Evolutionary conservation across 768 basidiomycete genomes (phyloP).

Genomic region (Lactarius vividus): DNA sequence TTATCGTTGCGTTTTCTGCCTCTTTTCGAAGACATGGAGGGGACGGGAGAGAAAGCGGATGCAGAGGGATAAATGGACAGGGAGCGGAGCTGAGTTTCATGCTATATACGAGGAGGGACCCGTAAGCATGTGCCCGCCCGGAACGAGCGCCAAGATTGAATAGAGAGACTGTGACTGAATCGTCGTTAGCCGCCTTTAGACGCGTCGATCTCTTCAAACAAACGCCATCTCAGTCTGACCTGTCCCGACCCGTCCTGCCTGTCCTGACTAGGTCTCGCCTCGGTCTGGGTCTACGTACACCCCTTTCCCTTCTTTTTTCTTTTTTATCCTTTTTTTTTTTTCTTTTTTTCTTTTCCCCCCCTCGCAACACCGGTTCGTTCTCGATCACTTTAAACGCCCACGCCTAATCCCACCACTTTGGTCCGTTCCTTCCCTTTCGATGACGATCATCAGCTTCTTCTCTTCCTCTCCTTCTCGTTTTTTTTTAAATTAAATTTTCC

Average conservation of each 20-base stretch:
- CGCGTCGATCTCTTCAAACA: slow-evolving; percentile 32
- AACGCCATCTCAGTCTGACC: not conserved
- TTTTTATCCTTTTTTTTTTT: not conserved
- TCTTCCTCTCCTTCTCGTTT: not conserved
- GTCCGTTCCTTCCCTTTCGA: slow-evolving; percentile 7
- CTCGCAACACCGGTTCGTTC: slow-evolving; percentile 20
- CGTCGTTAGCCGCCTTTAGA: slow-evolving; percentile 31
- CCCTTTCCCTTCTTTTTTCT: not conserved
- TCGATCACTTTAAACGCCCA: slow-evolving; percentile 21
- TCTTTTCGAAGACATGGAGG: slow-evolving; percentile 76
- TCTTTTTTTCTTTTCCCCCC: not conserved
- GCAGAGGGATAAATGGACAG: slow-evolving; percentile 36
- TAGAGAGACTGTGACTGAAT: slow-evolving; percentile 23
- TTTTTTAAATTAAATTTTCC: not conserved
- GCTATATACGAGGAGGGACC: slow-evolving; percentile 37
- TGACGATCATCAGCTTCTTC: slow-evolving; percentile 10
- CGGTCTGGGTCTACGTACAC: slow-evolving; percentile 5
- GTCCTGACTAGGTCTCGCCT: slow-evolving; percentile 6
- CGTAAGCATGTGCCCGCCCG: slow-evolving; percentile 30
- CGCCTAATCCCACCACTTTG: slow-evolving; percentile 12
- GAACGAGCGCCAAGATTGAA: slow-evolving; percentile 28
- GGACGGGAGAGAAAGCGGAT: slow-evolving; percentile 28
- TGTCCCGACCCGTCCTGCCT: not conserved
- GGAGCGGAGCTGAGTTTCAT: slow-evolving; percentile 33
- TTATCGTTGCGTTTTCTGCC: slow-evolving; percentile 82